phyloP scores from a whole-genome alignment of 169 alveolate species.

The Nephromyces sp. region DNA sequence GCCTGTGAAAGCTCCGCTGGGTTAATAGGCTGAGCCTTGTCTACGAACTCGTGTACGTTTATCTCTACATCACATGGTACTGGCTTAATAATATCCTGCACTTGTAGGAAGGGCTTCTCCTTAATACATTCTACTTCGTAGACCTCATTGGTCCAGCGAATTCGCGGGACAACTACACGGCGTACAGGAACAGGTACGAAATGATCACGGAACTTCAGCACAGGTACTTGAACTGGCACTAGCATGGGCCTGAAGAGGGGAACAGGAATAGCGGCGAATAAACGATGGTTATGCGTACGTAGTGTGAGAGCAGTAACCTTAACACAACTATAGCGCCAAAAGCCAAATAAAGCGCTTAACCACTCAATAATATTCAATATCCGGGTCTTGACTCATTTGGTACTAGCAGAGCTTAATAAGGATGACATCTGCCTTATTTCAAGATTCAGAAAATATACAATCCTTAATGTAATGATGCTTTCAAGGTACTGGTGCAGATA shows the following conservation, averaged over 20 bases:
- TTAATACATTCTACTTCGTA: constrained; percentile 68
- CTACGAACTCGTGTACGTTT: constrained; percentile 54
- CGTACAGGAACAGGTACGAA: constrained; percentile 72
- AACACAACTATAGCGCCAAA: too few species aligned
- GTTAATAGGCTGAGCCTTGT: constrained; percentile 59
- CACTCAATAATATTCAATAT: too few species aligned
- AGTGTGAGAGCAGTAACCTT: too few species aligned
- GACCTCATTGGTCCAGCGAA: constrained; percentile 64
- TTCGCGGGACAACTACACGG: constrained; percentile 61
- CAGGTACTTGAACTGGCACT: constrained; percentile 72
- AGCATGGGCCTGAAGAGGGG: constrained; percentile 52
- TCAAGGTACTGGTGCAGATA: too few species aligned
- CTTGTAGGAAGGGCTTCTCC: constrained; percentile 62
- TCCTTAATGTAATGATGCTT: too few species aligned
- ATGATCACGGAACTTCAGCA: constrained; percentile 63
- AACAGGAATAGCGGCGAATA: too few species aligned
- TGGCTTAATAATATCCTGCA: constrained; percentile 63
- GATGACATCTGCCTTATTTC: too few species aligned
- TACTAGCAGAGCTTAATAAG: too few species aligned
- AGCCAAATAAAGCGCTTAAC: too few species aligned
- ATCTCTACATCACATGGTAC: constrained; percentile 68
- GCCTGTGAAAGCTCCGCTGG: constrained; percentile 73
- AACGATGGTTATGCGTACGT: too few species aligned
- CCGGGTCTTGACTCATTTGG: too few species aligned
- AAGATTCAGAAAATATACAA: too few species aligned